Evolutionary conservation across 495 filamentous ascomycete genomes (phyloP).

Genomic region (Immersiella caudata): DNA sequence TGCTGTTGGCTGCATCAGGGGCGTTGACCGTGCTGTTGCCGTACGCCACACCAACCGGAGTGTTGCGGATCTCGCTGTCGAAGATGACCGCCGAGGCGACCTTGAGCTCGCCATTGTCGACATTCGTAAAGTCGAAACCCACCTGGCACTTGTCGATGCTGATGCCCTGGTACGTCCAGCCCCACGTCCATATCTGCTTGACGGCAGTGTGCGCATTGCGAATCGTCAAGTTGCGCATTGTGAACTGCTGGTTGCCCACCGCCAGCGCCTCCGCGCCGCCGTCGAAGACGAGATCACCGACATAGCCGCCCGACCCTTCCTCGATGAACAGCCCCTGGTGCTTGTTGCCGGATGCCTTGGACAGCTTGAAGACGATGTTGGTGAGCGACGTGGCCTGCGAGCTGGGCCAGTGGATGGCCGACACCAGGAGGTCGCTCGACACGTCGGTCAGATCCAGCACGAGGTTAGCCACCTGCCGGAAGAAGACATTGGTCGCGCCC

Average conservation of each 20-base stretch:
- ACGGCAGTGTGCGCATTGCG: conserved; percentile 58
- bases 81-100: conserved; percentile 77
- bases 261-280: conserved; percentile 66
- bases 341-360: conserved; percentile 53
- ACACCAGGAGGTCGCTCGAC: conserved; percentile 48
- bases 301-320: conserved; percentile 70
- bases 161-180: conserved; percentile 70
- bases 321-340: conserved; percentile 80
- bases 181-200: conserved; percentile 54
- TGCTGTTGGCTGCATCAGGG: conserved; percentile 51
- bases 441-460: conserved; percentile 69
- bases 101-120: conserved; percentile 44
- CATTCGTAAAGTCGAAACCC: conserved; percentile 64
- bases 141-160: conserved; percentile 63
- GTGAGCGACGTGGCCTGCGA: conserved; percentile 73
- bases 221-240: conserved; percentile 71
- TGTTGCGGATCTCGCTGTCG: conserved; percentile 75
- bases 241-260: conserved; percentile 82
- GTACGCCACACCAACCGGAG: conserved; percentile 53
- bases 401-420: conserved; percentile 81
- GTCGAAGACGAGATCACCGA: conserved; percentile 72
- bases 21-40: conserved; percentile 52
- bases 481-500: conserved; percentile 71
- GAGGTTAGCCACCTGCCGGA: conserved; percentile 73
- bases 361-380: conserved; percentile 73